Base-by-base conservation (phyloP, 495 filamentous ascomycete species). In the Chaetomidium leptoderma region DNA sequence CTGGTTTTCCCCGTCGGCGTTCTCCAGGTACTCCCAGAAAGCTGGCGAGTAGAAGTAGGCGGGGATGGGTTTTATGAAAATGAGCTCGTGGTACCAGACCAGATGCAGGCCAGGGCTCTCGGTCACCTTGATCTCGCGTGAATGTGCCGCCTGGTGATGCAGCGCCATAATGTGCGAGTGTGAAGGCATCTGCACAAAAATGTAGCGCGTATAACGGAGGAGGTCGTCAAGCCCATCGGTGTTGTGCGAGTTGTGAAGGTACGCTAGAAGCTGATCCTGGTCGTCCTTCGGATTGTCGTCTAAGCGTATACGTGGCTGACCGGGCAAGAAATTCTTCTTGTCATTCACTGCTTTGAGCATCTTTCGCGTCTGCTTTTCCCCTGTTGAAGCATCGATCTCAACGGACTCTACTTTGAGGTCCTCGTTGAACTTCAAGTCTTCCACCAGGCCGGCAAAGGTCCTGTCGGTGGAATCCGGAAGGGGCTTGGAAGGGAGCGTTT, bases 1-100 rank as follows among this genome's bases (percentile, higher is more conserved):
- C n/a, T n/a, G n/a, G n/a, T n/a, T n/a, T 1, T 57, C 50, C 3
- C 13, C 0, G 27, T 66, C 52, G 43, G 59, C 59, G 8, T 66
- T 21, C 19, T 59, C 40, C 35, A 70, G 49, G 52, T 65, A 70
- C 0, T 37, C 30, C 77, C 81, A 85, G 59, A 84, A 83, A 2
- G 54, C 62, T 11, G 63, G 44, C 0, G 65, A 68, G 17, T 78
- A 70, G 1, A 86, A 72, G 59, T 72, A 84, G 6, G 50, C 16
- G 0, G 83, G 83, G 0, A 86, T 55, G 1, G 83, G 83, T 50
- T 85, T 86, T 49, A 86, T 65, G 64, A 74, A 84, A 21, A 85
- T 77, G 2, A 65, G 56, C n/a, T 72, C 58, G 26, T 79, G 57
- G 36, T 62, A 59, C 84, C 81, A 87, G 14, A 85, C 70, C 0